Evolutionary conservation across 495 filamentous ascomycete species (phyloP), one percentile per base, ranked within the genome.

Genomic region (Lasiosphaeria hispida): DNA sequence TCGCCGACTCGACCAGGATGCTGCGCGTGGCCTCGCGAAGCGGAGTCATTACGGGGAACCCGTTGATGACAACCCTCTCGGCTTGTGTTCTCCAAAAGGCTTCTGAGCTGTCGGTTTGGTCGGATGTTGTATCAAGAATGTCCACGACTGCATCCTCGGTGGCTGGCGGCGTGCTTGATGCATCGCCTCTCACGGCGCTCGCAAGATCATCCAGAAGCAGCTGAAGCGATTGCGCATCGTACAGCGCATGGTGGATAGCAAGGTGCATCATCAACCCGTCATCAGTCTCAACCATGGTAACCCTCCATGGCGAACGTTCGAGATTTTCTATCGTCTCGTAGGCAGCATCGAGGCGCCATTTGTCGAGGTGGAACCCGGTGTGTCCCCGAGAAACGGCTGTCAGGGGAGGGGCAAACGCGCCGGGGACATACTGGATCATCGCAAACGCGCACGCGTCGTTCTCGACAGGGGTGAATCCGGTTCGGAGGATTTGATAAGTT

Each of bases 191-290:
- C 0, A 73, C 10, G 1, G 55, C 13, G 5, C 60, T 61, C 5
- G 66, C 60, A 30, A 92, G 69, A 57, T 87, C 83, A 1, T 73
- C 61, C 3, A 92, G 74, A 4, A 92, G 76, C 1, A 72, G 48
- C 13, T 79, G 73, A 5, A 96, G 71, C 13, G 88, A 87, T 36
- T 82, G 76, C 0, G 88, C 91, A 73, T 96, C 90, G 60, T 91
- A 94, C 1, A 96, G 72, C 3, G 88, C 87, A 70, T 96, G 90
- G 51, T 91, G 84, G 5, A 80, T 75, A 0, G 68, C 70, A 10
- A 79, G 59, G 34, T 78, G 74, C 67, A 77, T 60, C 76, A 84
- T 59, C 69, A 76, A 23, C 17, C 49, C 60, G 7, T 51, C 7
- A 8, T 41, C 54, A 0, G 45, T 3, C 7, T 70, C 59, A 2